phyloP scores from a whole-genome alignment of 2,329 filamentous ascomycete species.

The Cryphonectria naterciae region DNA sequence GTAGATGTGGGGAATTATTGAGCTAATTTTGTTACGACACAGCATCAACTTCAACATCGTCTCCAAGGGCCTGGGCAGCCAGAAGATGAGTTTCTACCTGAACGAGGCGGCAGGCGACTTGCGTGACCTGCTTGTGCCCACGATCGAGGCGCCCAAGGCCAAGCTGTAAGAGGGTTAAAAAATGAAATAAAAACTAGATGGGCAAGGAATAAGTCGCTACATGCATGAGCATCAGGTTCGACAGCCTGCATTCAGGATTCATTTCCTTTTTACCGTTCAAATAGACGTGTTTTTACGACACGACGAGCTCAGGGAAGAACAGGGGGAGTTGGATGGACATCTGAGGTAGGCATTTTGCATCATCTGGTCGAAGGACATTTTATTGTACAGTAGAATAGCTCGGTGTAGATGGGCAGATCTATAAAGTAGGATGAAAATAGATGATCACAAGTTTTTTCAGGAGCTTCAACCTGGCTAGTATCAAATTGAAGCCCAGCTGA shows the following conservation, averaged over 20 bases:
- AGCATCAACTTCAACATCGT: constrained; percentile 98
- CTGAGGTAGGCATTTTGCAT: background rate
- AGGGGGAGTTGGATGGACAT: background rate
- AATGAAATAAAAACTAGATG: background rate
- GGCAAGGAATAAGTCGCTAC: background rate
- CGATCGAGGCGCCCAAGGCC: constrained; percentile 78
- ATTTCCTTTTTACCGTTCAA: background rate
- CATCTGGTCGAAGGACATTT: background rate
- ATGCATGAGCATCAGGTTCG: background rate
- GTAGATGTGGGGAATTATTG: background rate
- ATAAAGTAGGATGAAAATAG: background rate
- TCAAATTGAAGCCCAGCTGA: background rate
- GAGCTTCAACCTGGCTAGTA: too few relatives aligned
- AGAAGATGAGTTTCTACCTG: constrained; percentile 94
- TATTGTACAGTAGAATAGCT: background rate
- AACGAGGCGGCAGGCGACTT: constrained; percentile 93
- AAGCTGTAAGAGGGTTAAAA: constrained; percentile 66
- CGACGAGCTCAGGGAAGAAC: background rate
- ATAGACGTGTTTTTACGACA: background rate
- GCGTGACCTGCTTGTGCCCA: constrained; percentile 81
- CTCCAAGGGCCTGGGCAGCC: constrained; percentile 86
- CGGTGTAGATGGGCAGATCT: background rate
- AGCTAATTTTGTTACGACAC: constrained; percentile 24
- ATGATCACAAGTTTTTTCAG: background rate
- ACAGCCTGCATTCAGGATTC: background rate